A percentile compares a stretch with the other conserved stretches of the same genome.
phyloP scores from a whole-genome alignment of 768 basidiomycete genomes.

The Auriculariales sp. region DNA sequence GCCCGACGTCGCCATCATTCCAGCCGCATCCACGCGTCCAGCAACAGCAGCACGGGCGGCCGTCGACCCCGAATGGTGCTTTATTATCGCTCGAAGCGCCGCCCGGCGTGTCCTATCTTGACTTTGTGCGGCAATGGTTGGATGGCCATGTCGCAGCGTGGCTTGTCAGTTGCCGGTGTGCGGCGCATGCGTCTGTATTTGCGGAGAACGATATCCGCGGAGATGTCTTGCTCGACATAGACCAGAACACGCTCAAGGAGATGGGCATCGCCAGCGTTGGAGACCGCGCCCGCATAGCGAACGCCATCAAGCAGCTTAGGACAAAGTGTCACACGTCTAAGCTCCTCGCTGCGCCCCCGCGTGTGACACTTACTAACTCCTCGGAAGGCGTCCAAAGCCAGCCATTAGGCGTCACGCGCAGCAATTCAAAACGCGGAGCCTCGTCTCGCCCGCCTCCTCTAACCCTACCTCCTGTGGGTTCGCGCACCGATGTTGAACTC shows the following conservation, averaged over 20 bases:
- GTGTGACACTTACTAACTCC: neutral
- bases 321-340: conserved; percentile 19
- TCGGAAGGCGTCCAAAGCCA: neutral
- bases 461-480: neutral
- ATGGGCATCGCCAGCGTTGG: conserved; percentile 84
- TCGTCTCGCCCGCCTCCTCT: neutral
- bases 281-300: conserved; percentile 76
- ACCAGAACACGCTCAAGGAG: conserved; percentile 76
- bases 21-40: neutral
- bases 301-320: conserved; percentile 69
- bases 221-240: conserved; percentile 81
- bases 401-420: neutral
- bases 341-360: neutral
- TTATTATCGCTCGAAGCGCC: conserved; percentile 12
- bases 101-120: conserved; percentile 2
- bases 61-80: conserved; percentile 7
- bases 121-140: conserved; percentile 35
- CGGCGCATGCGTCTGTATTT: conserved; percentile 52
- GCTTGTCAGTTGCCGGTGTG: conserved; percentile 67
- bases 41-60: neutral
- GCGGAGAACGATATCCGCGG: conserved; percentile 81
- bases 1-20: conserved; percentile 4
- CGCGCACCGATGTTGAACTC: neutral
- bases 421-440: neutral
- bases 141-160: conserved; percentile 62